These are phyloP conservation scores for Aspergillus sp. DNA, from an alignment of 2,329 filamentous ascomycete genomes.

Conservation along the genomic window DNA sequence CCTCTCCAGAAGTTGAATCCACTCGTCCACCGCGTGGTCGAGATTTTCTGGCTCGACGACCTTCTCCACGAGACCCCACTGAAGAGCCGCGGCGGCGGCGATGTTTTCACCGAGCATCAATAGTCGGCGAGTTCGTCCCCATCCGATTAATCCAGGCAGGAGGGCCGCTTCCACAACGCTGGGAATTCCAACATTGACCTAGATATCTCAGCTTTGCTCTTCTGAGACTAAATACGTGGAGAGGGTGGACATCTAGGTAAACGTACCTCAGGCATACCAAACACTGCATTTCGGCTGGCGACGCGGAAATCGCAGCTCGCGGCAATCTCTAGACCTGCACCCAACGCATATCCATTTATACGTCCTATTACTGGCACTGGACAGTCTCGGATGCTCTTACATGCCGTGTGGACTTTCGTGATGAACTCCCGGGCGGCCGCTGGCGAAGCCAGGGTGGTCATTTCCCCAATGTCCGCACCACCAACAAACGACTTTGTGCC, in stretches of 20 bases:
- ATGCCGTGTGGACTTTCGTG: constrained; percentile 31
- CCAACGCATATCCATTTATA: constrained; percentile 40
- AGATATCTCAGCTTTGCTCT: neutral
- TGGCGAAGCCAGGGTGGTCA: constrained; percentile 23
- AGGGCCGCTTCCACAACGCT: constrained; percentile 42
- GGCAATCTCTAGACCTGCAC: constrained; percentile 38
- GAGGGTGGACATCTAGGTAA: neutral
- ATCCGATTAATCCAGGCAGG: constrained; percentile 38
- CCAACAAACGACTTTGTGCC: constrained; percentile 48
- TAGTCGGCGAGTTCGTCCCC: constrained; percentile 36
- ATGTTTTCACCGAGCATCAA: constrained; percentile 39
- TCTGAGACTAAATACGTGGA: neutral
- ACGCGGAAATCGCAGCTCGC: constrained; percentile 40
- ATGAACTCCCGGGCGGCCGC: constrained; percentile 38
- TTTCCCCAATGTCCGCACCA: constrained; percentile 82
- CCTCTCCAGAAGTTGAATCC: constrained; percentile 27
- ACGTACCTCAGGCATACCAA: constrained; percentile 43
- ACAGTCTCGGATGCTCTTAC: constrained; percentile 34
- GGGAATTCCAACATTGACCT: constrained; percentile 36
- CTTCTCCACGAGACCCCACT: constrained; percentile 39
- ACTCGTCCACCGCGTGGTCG: constrained; percentile 33
- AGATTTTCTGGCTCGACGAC: constrained; percentile 29
- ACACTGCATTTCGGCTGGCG: constrained; percentile 30
- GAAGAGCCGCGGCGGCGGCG: constrained; percentile 17
- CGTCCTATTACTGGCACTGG: constrained; percentile 40